A percentile compares a stretch with the other conserved stretches of the same genome.
Conservation (phyloP, 2,329 filamentous ascomycete genomes). For the Gyromitra esculenta region DNA sequence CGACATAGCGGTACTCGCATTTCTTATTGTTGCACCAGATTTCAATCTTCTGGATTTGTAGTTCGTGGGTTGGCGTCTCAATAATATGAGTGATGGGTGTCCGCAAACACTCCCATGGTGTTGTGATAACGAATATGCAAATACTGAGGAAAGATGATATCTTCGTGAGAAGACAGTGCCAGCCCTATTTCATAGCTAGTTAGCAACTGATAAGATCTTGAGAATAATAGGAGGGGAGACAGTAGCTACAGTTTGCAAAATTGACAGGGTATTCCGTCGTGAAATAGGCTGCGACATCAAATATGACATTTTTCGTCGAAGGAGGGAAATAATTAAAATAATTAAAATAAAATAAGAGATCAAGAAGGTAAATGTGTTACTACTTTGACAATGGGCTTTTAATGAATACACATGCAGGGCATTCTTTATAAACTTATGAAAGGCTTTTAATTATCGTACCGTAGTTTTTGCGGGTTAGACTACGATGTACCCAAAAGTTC, state of each 20-base stretch:
- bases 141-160: neutral
- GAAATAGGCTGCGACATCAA: neutral
- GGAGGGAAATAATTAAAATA: neutral
- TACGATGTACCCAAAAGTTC: neutral
- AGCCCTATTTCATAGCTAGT: conserved; percentile 13
- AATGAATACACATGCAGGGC: neutral
- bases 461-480: neutral
- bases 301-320: neutral
- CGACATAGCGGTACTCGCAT: conserved; percentile 35
- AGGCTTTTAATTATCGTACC: neutral
- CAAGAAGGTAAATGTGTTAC: neutral
- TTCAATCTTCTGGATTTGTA: conserved; percentile 15
- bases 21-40: conserved; percentile 37
- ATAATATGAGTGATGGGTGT: conserved; percentile 29
- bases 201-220: neutral
- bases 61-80: neutral
- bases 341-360: neutral
- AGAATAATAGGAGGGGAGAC: neutral
- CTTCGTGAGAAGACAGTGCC: conserved; percentile 1
- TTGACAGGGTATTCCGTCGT: neutral
- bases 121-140: conserved; percentile 5
- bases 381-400: neutral
- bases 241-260: conserved; percentile 14
- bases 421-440: conserved; percentile 25
- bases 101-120: conserved; percentile 38